A percentile compares a stretch with the other conserved stretches of the same genome.
These are phyloP conservation scores for Galeopsis tetrahit DNA, from an alignment of 257 asterid species.

Conservation along the genomic window DNA sequence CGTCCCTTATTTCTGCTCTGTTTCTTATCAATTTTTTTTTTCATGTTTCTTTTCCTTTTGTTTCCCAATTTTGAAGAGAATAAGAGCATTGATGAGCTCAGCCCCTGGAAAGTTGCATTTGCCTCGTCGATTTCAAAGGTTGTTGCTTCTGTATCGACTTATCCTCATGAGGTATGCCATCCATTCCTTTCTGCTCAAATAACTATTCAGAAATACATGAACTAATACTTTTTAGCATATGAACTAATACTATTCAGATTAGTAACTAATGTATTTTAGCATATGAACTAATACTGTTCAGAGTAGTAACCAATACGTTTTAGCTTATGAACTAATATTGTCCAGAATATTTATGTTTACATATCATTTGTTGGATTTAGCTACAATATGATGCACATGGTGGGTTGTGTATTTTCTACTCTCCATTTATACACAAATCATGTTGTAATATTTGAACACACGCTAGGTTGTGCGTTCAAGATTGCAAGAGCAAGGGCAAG, in stretches of 20 bases:
- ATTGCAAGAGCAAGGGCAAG: constrained; percentile 94
- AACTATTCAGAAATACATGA: too few relatives aligned
- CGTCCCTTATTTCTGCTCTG: too few relatives aligned
- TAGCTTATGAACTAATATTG: too few relatives aligned
- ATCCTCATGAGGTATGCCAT: constrained; percentile 87
- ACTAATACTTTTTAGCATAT: too few relatives aligned
- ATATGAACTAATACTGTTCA: too few relatives aligned
- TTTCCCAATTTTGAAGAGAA: constrained; percentile 49
- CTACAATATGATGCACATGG: background rate
- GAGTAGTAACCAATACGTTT: too few relatives aligned
- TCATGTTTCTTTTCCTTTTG: background rate
- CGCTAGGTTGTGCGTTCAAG: constrained; percentile 89
- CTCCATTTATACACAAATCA: constrained; percentile 3
- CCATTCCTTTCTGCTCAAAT: constrained; percentile 20
- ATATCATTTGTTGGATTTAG: background rate
- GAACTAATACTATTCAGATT: too few relatives aligned
- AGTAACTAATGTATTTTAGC: too few relatives aligned
- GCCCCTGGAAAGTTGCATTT: constrained; percentile 71
- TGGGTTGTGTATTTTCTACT: background rate
- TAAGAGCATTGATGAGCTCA: constrained; percentile 58
- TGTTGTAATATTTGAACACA: constrained; percentile 1
- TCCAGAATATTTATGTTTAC: background rate
- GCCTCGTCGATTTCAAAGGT: constrained; percentile 88
- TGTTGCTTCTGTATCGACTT: constrained; percentile 83
- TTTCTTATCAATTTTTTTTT: too few relatives aligned